Conservation (phyloP, 768 basidiomycete genomes). For the Polyporus arcularius region DNA sequence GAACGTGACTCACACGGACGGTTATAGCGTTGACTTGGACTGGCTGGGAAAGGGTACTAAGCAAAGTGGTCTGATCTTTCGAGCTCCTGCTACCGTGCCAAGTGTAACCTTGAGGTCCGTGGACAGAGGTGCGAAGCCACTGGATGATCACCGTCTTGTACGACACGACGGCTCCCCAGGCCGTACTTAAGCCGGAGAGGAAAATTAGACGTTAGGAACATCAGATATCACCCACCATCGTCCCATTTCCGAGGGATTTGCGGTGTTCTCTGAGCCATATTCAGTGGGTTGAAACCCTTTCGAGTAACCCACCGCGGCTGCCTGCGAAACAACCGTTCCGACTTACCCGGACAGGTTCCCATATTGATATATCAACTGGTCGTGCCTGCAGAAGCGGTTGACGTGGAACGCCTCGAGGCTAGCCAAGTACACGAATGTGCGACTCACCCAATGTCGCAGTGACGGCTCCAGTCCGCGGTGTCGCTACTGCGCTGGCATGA, state of each 20-base stretch:
- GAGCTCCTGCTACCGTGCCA: not conserved
- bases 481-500: no score
- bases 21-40: not conserved
- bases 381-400: not conserved
- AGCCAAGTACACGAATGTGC: slow-evolving; percentile 13
- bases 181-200: no score
- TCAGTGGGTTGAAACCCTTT: no score
- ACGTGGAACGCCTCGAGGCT: slow-evolving; percentile 11
- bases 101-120: not conserved
- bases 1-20: not conserved
- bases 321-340: not conserved
- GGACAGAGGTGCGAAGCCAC: not conserved
- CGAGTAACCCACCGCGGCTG: not conserved
- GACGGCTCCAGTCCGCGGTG: no score
- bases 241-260: no score
- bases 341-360: not conserved
- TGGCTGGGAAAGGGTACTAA: not conserved
- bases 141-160: no score
- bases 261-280: no score
- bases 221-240: no score
- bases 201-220: no score
- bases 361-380: not conserved
- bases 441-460: not conserved
- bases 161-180: no score
- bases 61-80: not conserved